Base-by-base conservation (phyloP, 345 rosid genomes). In the Hibiscus trionum region DNA sequence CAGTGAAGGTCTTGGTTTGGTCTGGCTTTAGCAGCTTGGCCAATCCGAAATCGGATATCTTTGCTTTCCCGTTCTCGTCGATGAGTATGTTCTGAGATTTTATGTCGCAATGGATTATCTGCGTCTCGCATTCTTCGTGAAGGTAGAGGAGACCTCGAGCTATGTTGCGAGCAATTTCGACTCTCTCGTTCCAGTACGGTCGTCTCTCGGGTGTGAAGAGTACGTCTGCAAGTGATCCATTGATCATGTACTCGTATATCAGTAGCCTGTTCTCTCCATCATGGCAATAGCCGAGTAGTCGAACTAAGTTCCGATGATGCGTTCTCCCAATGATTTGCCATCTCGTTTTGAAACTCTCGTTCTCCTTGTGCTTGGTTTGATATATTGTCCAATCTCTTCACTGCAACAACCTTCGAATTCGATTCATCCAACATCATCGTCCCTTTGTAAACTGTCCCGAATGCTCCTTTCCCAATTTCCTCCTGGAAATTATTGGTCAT, bases 31-130 rank as follows among this genome's bases (percentile, higher is more conserved):
- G 12, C 21, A 80, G 8, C 64, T 80, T 80, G 14, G 80, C 77
- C 16, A 80, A 49, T 10, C 83, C 83, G 11, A 80, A 80, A 61
- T 80, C 83, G 0, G 80, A 66, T 5, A 80, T 70, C 70, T 80
- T 80, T 0, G 75, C 76, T 11, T 4, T 11, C 44, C 72, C 17
- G 4, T 29, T 61, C 14, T 77, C 75, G 44, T 66, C 73, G 75
- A 79, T 72, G 0, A 76, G 58, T n/a, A 80, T 76, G 46, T 76
- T 80, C 50, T 80, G 71, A 12, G 4, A 77, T 39, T 80, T 76
- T 37, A 80, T 73, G 44, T 77, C 78, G 7, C 80, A 77, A 26
- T 79, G 79, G 33, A 79, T 79, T 14, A 75, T 75, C 2, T 70
- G 76, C 0, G 79, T 24, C 2, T 75, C 79, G 12, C 79, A 79